These are phyloP conservation scores for Chondrostereum purpureum DNA, from an alignment of 1,284 basidiomycete genomes.

Conservation along the genomic window DNA sequence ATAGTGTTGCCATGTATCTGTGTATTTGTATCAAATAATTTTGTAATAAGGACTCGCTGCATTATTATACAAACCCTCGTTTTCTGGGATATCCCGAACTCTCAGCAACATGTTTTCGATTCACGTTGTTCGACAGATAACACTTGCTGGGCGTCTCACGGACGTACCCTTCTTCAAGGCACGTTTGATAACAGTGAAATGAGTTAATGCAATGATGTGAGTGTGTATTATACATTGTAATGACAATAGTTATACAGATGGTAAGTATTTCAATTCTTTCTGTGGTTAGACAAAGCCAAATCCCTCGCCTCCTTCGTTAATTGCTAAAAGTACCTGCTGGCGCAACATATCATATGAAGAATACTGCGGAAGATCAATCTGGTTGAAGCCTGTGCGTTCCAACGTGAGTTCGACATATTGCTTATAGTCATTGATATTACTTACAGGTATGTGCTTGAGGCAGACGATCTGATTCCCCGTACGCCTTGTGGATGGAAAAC, in stretches of 20 bases:
- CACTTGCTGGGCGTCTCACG: no score
- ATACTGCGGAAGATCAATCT: constrained; percentile 87
- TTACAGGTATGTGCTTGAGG: constrained; percentile 90
- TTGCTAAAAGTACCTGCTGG: constrained; percentile 80
- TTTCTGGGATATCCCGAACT: no score
- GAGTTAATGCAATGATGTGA: constrained; percentile 4
- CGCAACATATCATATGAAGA: constrained; percentile 92
- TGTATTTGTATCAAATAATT: background rate
- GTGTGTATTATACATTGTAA: constrained; percentile 10
- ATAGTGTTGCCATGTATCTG: no score
- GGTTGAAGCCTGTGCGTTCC: constrained; percentile 80
- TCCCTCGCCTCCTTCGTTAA: constrained; percentile 89
- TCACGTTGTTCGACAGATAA: no score
- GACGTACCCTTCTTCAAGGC: no score
- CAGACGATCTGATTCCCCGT: constrained; percentile 78
- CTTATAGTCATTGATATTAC: constrained; percentile 16
- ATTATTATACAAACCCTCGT: background rate
- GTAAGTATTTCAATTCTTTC: background rate
- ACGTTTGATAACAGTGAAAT: no score
- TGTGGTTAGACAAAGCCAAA: constrained; percentile 71
- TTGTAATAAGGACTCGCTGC: background rate
- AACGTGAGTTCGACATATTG: no score
- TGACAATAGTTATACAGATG: constrained; percentile 2
- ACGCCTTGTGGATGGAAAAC: constrained; percentile 94
- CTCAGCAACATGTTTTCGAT: no score